Base-by-base conservation (phyloP, 805 yeast species). In the Spathaspora girioi region DNA sequence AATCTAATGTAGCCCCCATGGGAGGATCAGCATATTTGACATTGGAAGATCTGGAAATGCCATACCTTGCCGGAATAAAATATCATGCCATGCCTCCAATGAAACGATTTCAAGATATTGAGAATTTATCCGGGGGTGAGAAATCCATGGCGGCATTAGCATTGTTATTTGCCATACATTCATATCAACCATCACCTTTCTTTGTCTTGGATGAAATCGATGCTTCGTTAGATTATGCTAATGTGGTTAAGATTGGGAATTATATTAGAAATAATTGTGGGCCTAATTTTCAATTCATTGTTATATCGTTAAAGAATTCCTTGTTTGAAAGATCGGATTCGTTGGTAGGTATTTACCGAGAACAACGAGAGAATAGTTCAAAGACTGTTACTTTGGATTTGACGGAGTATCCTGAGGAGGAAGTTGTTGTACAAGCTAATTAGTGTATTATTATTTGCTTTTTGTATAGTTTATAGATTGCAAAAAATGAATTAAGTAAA, bases 191-290 rank as follows among this genome's bases (percentile, higher is more conserved):
- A 2, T 86, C 97, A 0, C 99, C 99, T 31, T 94, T 94, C 65
- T 93, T 94, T 64, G 96, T 94, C 0, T 73, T 94, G 43, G 99
- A 94, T 66, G 99, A 94, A 69, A 91, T 94, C n/a, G 99, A 94
- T 70, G 98, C 99, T 0, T 98, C 98, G 0, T 78, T 94, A 53
- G 99, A 94, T 68, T 85, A 88, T 53, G 83, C 89, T 20, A 94
- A 94, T 62, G 97, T 94, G 20, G 82, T 81, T 49, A 82, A 83
- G 61, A 84, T 94, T 52, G 97, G 97, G n/a, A 83, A 82, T 53
- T 94, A 92, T 64, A 89, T 94, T 54, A 78, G 78, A 47, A 80
- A 79, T 54, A 84, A 87, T 59, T 84, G 93, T 2, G 86, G 89
- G 23, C 87, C 90, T 1, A 78, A 81, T 43, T 83, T 89, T 65